These are phyloP conservation scores for Schwanniomyces pseudopolymorphus DNA, from an alignment of 805 yeast genomes.

Conservation along the genomic window DNA sequence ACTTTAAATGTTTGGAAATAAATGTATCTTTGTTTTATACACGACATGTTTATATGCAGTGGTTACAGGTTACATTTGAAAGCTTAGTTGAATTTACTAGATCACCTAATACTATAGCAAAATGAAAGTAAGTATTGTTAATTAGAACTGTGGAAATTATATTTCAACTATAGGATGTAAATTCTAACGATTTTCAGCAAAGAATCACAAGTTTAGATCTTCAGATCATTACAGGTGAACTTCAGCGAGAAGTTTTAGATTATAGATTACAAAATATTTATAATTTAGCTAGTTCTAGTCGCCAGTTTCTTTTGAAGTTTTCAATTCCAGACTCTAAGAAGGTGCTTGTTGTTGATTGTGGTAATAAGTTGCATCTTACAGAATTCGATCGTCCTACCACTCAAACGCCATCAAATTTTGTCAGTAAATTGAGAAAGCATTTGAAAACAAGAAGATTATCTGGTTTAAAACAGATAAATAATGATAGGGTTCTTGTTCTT, in stretches of 20 bases:
- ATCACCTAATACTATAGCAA: not conserved
- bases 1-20: too few species aligned
- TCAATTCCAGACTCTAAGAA: slow-evolving; percentile 80
- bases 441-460: slow-evolving; percentile 77
- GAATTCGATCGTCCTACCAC: slow-evolving; percentile 80
- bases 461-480: slow-evolving; percentile 67
- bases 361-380: slow-evolving; percentile 76
- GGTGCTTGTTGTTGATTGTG: slow-evolving; percentile 78
- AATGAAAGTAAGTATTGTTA: not conserved
- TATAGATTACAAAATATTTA: slow-evolving; percentile 83
- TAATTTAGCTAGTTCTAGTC: slow-evolving; percentile 66
- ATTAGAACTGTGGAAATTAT: not conserved
- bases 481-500: slow-evolving; percentile 80
- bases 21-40: not conserved
- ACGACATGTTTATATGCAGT: not conserved
- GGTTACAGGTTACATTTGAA: not conserved
- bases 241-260: slow-evolving; percentile 54
- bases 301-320: slow-evolving; percentile 78
- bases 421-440: slow-evolving; percentile 81
- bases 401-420: slow-evolving; percentile 82
- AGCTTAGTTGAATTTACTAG: not conserved
- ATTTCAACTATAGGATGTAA: not conserved
- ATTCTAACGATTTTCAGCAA: slow-evolving; percentile 48
- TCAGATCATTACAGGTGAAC: slow-evolving; percentile 66
- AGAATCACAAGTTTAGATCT: slow-evolving; percentile 84